Evolutionary conservation across 2,329 filamentous ascomycete genomes (phyloP), one percentile per base, ranked within the genome.

Genomic region (Tolypocladium amazonense): DNA sequence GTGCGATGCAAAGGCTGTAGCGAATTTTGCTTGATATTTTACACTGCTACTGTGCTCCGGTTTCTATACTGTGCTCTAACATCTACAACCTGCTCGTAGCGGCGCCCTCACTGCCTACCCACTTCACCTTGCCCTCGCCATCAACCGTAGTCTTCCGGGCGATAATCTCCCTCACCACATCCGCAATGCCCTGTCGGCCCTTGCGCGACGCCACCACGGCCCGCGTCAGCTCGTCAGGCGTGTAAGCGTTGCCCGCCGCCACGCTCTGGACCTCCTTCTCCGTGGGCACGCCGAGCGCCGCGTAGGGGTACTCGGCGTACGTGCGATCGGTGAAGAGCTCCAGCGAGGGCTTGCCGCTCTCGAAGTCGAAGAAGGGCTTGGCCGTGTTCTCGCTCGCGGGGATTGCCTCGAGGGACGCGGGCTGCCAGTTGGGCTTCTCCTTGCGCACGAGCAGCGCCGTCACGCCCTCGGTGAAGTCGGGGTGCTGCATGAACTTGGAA

Each of bases 401-500:
- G 58, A 96, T 83, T 43, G 88, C 86, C n/a, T 84, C 80, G 2
- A 97, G 79, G 8, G 81, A 84, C 52, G 82, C 80, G 4, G 92
- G 92, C 64, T 88, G 74, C 94, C 94, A 99, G 62, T 81, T 77
- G 1, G 92, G 89, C 27, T 79, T 79, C 64, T 76, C 66, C 75
- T 91, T 91, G 69, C 85, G 81, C 67, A 94, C 82, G 47, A 99
- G 81, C 56, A 88, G 82, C 30, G 91, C 88, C 57, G 85, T 85
- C n/a, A 99, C 93, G 58, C 94, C 94, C 75, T 96, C 90, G 52
- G 86, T 86, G 70, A 99, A 99, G 74, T 99, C 94, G 5, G 85
- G 88, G 72, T 94, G 88, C 60, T 81, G 81, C 93, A 99, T 97
- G 78, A 99, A 97, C 64, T 86, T 84, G 61, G 82, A 78, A 2